Evolutionary conservation across 1,139 yeast genomes (phyloP), one percentile per base, ranked within the genome.

Genomic region (Yarrowia galli): DNA sequence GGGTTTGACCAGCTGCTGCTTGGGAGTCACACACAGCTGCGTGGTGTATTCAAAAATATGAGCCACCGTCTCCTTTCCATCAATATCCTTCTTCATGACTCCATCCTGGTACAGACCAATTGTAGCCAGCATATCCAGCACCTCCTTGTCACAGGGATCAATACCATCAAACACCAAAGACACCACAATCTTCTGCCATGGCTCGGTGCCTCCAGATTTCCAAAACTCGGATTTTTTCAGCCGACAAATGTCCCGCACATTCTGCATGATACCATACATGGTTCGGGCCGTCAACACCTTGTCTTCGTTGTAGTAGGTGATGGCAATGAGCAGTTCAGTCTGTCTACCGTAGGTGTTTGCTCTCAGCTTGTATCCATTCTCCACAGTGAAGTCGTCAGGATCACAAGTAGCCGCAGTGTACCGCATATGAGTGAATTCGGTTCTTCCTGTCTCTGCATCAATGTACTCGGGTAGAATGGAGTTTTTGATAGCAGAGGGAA

Each of bases 41-140:
- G 89, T 84, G 16, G 88, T 92, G 77, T 95, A 95, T 78, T 93
- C 98, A 75, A 92, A 93, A 70, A 95, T 83, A 79, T 95, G 99
- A 46, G 97, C 96, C 46, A 88, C 88, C 12, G 96, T 97, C 72
- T 89, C 91, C 71, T 89, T 86, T 71, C 89, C 93, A 76, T 93
- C 92, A 66, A 95, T 96, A 71, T 87, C 90, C 69, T 95, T 93
- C 76, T 96, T 87, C 71, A 97, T 96, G 73, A 93, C 88, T 67
- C 97, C 97, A 70, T 92, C 98, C 78, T 95, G 99, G 76, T 92
- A 95, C 70, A 96, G 89, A 68, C 99, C 99, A 70, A 96, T 85
- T 0, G 98, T 92, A 15, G 98, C 92, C 71, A 95, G 82, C 72
- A 92, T 82, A 71, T 95, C 97, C 70, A 92, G 81, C 1, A 93